Percentiles rank a stretch among this genome's conserved stretches.
These are phyloP conservation scores for Coemansia sp. DNA, from an alignment of 192 early-diverging fungal genomes.

Conservation along the genomic window DNA sequence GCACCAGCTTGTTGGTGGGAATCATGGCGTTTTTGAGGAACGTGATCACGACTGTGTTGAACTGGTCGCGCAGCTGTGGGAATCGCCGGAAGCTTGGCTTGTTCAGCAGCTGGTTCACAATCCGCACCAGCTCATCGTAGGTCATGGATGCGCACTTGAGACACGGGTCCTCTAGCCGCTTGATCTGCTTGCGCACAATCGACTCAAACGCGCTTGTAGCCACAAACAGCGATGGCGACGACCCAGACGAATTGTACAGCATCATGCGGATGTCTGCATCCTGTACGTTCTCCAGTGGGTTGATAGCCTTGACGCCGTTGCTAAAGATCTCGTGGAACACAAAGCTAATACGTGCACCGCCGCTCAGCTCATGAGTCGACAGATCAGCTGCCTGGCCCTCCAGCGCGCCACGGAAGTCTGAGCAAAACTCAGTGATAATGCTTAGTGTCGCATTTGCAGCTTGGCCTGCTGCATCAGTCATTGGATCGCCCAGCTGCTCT, in stretches of 20 bases:
- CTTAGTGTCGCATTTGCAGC: constrained; percentile 89
- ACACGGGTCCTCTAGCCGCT: constrained; percentile 94
- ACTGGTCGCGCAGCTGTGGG: constrained; percentile 88
- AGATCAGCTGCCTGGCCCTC: constrained; percentile 96
- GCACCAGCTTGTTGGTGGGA: constrained; percentile 93
- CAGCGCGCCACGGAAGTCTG: constrained; percentile 92
- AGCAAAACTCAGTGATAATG: constrained; percentile 98
- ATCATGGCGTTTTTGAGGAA: constrained; percentile 89
- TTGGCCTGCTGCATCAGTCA: constrained; percentile 71
- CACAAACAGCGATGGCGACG: constrained; percentile 96
- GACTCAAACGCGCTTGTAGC: constrained; percentile 97
- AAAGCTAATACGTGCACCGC: constrained; percentile 98
- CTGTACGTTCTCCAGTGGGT: constrained; percentile 99
- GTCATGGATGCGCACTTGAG: constrained; percentile 93
- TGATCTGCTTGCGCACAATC: constrained; percentile 99
- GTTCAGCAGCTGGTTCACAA: constrained; percentile 85
- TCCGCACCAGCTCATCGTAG: constrained; percentile 97
- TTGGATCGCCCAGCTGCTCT: constrained; percentile 83
- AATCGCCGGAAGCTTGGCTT: constrained; percentile 96
- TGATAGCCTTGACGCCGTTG: constrained; percentile 87
- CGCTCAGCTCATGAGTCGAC: constrained; percentile 90
- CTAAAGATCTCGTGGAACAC: constrained; percentile 98
- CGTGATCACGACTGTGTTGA: constrained; percentile 88
- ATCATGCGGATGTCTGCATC: constrained; percentile 98
- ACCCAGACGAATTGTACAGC: constrained; percentile 97